Base-by-base conservation (phyloP, 306 rosid genomes). In the Castanea sativa region DNA sequence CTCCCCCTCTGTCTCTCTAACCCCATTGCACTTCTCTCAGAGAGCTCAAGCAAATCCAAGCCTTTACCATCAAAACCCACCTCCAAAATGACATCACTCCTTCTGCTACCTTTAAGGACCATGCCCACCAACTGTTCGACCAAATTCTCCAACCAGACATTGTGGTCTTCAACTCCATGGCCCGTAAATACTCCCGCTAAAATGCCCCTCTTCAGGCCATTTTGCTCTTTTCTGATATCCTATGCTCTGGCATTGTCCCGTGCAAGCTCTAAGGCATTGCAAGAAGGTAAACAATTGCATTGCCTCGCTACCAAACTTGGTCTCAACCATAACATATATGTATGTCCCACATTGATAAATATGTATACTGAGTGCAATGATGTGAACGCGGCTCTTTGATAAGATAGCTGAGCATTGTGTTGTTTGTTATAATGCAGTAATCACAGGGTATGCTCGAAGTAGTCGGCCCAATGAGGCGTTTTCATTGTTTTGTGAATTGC, bases 401-500 rank as follows among this genome's bases (percentile, higher is more conserved):
- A 83, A 74, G 88, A 84, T 90, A 52, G 60, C 30, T 16, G 91
- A 86, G 30, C 97, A 94, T 4, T 88, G 97, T 77, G 77, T 93
- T 67, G 92, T 93, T 13, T 70, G 86, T 1, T 90, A 90, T 70
- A 93, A 90, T 76, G 93, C 98, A 1, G 85, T 93, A 53, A 87
- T 93, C 56, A 82, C 83, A 0, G 88, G 97, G 10, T 90, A 85
- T 81, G 93, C 94, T 67, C 75, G 89, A 68, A 83, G 71, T 38
- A 90, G 91, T 79, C 92, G 45, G 20, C 93, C 97, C 27, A 93
- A 86, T 52, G 92, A 93, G 89, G 95, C 95, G 2, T 79, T 93
- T 84, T 89, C 98, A 18, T 81, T 91, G 85, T 93, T 93, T 64
- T 80, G 97, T 53, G 90, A 86, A 33, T 78, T 93, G 88, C 94